A percentile compares a stretch with the other conserved stretches of the same genome.
phyloP scores from a whole-genome alignment of 371 early-diverging fungal genomes.

The Mucor indicus region DNA sequence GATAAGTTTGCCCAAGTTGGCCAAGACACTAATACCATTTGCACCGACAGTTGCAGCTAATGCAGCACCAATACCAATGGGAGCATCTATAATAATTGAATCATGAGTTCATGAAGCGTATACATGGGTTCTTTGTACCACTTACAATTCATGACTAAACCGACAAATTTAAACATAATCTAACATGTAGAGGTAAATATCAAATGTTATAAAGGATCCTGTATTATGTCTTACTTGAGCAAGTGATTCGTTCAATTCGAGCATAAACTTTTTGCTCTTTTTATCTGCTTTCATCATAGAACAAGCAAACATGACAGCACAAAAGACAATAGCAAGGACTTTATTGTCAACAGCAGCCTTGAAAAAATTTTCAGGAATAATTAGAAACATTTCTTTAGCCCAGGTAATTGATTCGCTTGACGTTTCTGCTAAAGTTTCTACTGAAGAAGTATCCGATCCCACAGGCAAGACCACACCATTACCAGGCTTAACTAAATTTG shows the following conservation, averaged over 20 bases:
- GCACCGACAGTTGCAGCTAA: slow-evolving; percentile 66
- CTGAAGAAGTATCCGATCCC: slow-evolving; percentile 17
- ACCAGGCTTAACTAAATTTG: slow-evolving; percentile 70
- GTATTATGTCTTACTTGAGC: slow-evolving; percentile 30
- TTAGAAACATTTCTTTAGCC: slow-evolving; percentile 51
- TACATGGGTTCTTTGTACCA: not conserved
- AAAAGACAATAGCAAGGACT: slow-evolving; percentile 66
- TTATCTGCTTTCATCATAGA: slow-evolving; percentile 57
- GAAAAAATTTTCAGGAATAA: slow-evolving; percentile 60
- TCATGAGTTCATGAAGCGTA: no score
- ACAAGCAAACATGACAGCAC: slow-evolving; percentile 69
- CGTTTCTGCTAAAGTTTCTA: slow-evolving; percentile 20
- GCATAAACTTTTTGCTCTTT: slow-evolving; percentile 53
- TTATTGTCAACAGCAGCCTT: slow-evolving; percentile 44
- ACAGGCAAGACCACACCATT: slow-evolving; percentile 22
- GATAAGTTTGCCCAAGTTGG: slow-evolving; percentile 66
- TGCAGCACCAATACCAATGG: slow-evolving; percentile 70
- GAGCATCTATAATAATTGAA: slow-evolving; percentile 46
- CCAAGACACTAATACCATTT: slow-evolving; percentile 63
- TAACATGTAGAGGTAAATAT: slow-evolving; percentile 51
- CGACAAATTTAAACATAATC: slow-evolving; percentile 74
- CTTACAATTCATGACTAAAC: slow-evolving; percentile 61
- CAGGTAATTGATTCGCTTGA: slow-evolving; percentile 48
- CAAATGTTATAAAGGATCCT: no score
- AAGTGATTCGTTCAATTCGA: slow-evolving; percentile 56